Evolutionary conservation across 441 rosid species (phyloP), one percentile per base, ranked within the genome.

Genomic region (Populus hybrid): DNA sequence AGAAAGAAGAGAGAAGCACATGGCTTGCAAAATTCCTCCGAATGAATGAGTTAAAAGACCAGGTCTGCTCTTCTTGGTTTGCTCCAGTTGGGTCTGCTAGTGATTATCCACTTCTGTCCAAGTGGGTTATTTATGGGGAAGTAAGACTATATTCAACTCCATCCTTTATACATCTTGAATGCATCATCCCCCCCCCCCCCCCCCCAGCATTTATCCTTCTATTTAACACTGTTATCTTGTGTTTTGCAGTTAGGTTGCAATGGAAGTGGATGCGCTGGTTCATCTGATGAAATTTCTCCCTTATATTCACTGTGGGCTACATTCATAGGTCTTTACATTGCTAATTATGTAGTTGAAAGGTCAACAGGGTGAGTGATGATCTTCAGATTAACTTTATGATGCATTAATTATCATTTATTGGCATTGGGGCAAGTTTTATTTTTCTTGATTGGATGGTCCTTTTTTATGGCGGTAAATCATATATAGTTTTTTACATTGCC

Each of bases 51-150:
- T 88, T 94, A 83, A 96, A 93, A 90, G 94, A 96, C 79, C 91
- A 94, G 85, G 91, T 96, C 69, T 96, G 99, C 83, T 93, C 92
- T 21, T 96, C 99, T 69, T 96, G 99, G 99, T 96, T 97, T 89
- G 98, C 98, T 82, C 98, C 99, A 9, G 99, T 97, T 84, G 99
- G 99, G 71, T 93, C 97, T 80, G 99, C 97, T 31, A 92, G 97
- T 87, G 99, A 96, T 82, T 96, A 96, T 89, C 99, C 99, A 42
- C 92, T 96, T 74, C 77, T 96, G 72, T 94, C 99, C 65, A 96
- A 96, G 86, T 96, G 99, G 99, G 97, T 96, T 83, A 90, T 96
- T 40, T 96, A 96, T 64, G 99, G 98, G 75, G 97, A 96, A 98
- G 99, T 96, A 88, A 66, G 76, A 67, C 74, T 78, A 75, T 69